Conservation (phyloP, 768 basidiomycete species). For the Podaxis sp. region DNA sequence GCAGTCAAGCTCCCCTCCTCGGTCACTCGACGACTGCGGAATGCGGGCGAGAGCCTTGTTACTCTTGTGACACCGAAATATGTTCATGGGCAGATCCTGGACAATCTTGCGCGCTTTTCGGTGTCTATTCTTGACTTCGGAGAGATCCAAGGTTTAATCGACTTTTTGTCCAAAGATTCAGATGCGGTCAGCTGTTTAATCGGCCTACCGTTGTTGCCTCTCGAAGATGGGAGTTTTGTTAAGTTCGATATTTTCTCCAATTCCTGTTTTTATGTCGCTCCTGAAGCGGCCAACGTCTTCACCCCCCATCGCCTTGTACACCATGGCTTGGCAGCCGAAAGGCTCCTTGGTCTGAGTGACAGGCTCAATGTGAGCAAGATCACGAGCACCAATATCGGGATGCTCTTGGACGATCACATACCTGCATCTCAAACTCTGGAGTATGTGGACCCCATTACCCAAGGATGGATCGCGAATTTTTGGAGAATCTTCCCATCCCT, state of each 20-base stretch:
- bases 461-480: constrained; percentile 31
- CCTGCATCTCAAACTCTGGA: background rate
- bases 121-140: constrained; percentile 24
- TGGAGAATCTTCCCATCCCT: constrained; percentile 27
- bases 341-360: background rate
- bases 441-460: background rate
- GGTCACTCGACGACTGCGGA: background rate
- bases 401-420: constrained; percentile 3
- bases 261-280: constrained; percentile 30
- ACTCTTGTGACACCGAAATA: constrained; percentile 8
- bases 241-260: constrained; percentile 21
- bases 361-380: constrained; percentile 5
- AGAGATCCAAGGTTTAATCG: constrained; percentile 27
- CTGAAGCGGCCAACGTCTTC: constrained; percentile 23
- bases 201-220: constrained; percentile 36
- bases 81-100: constrained; percentile 8
- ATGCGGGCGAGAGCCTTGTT: background rate
- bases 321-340: background rate
- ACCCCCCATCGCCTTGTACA: constrained; percentile 14
- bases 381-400: constrained; percentile 1
- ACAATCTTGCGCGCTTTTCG: background rate
- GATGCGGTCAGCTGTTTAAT: constrained; percentile 22
- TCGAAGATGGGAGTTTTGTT: constrained; percentile 33
- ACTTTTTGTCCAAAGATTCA: constrained; percentile 24
- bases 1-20: background rate